Evolutionary conservation across 2,329 filamentous ascomycete species (phyloP), one percentile per base, ranked within the genome.

Genomic region (Diaporthe sp.): DNA sequence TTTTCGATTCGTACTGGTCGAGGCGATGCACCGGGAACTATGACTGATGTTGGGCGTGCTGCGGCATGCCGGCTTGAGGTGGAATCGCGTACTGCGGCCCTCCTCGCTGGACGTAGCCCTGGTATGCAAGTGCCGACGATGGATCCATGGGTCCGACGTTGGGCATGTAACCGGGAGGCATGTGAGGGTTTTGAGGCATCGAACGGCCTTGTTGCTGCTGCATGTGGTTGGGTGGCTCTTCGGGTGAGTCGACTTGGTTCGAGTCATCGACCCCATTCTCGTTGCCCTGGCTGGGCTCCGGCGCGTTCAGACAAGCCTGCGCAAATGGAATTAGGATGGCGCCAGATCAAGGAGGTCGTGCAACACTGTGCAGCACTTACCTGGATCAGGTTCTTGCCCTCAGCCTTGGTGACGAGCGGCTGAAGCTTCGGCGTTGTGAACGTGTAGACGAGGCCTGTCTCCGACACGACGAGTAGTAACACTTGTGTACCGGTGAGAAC

Each of bases 301-400:
- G 97, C 28, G 97, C 97, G 85, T 99, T 99, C 77, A 99, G 87
- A 84, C 97, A 99, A 71, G 97, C 96, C 96, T 98, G 80, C 34
- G 70, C 72, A 61, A 4, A 71, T 82, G 87, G 79, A 88, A 85
- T 77, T 77, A 72, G 77, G 34, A 51, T 57, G 72, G 70, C 47
- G 53, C 53, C 76, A 51, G 44, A 17, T 34, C 58, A 53, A 25
- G 31, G 63, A 70, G 39, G 42, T 42, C 61, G 70, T 77, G 55
- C 72, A 73, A 74, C 68, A 68, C 17, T 60, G 71, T 74, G 73
- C 68, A 49, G 60, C 39, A 81, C 92, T 79, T 91, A 98, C 97
- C 92, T 99, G 97, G 80, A 99, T 98, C 79, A 99, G 89, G 85
- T 99, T 99, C 91, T 99, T 99, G 87, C 97, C 97, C 87, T 98